Evolutionary conservation across 2,329 filamentous ascomycete species (phyloP), one percentile per base, ranked within the genome.

Genomic region (Sarocladium strictum): DNA sequence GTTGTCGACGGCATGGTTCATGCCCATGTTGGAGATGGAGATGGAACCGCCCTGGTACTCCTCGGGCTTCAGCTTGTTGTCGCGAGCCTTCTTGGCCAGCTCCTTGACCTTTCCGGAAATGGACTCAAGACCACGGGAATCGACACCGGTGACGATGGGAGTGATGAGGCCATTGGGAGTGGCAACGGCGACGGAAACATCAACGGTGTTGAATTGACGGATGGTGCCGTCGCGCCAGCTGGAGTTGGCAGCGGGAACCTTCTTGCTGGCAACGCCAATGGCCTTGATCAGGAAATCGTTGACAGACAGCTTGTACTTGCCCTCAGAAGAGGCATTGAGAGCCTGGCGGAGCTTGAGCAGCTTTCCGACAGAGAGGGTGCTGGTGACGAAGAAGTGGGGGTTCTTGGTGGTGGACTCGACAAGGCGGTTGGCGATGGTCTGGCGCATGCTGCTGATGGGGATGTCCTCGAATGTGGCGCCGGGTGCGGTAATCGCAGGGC

Each of bases 21-120:
- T 99, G 74, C 94, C 94, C 94, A 99, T 96, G 85, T 99, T 99
- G 77, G 90, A 96, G 76, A 99, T 97, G 73, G 93, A 97, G 77
- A 99, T 96, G 71, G 90, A 96, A 71, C 94, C 94, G 55, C 94
- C 94, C 81, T 97, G 93, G 85, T 96, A 99, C 77, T 99, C 92
- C 74, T 99, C 93, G 49, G 94, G 94, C 87, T 97, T 97, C 65
- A 99, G 88, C 85, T 97, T 99, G 76, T 90, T 89, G 64, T 97
- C 94, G 58, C 91, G 85, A 59, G 94, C 94, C 71, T 90, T 90
- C 85, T 96, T 96, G 69, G 92, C 92, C 55, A 99, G 89, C 68
- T 96, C 91, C 81, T 97, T 97, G 77, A 99, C 87, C 71, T 89
- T 81, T 66, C 80, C 75, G 54, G 91, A 96, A 76, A 99, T 97